Evolutionary conservation across 2,329 filamentous ascomycete species (phyloP).

Genomic region (Cercospora janseana): DNA sequence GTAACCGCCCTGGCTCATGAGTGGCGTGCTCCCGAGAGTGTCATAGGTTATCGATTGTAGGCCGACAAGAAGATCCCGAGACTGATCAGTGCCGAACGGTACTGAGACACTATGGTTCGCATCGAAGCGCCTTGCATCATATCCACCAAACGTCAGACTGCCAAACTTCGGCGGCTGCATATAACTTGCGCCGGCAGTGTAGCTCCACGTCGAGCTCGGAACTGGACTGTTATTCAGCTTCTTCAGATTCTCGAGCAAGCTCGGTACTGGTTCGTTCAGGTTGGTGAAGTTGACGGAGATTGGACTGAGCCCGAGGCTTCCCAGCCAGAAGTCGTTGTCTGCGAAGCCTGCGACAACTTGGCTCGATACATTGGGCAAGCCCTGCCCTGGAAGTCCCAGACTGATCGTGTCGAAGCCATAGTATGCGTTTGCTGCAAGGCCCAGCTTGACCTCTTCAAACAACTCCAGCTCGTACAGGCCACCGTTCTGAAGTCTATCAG

Average conservation of each 20-base stretch:
- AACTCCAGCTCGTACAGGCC: constrained; percentile 31
- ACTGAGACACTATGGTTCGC: too few species aligned
- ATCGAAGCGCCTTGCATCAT: constrained; percentile 42
- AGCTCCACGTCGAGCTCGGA: constrained; percentile 27
- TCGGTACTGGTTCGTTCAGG: constrained; percentile 22
- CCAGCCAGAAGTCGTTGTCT: constrained; percentile 37
- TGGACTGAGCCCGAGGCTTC: constrained; percentile 35
- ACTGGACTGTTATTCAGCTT: constrained; percentile 5
- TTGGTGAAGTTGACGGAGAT: constrained; percentile 26
- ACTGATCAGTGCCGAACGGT: constrained; percentile 32
- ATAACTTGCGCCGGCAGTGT: constrained; percentile 35
- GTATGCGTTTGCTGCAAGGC: constrained; percentile 31
- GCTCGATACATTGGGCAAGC: constrained; percentile 27
- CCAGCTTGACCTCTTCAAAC: constrained; percentile 27
- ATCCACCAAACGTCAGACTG: constrained; percentile 43
- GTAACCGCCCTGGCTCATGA: constrained; percentile 21
- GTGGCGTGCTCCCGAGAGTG: constrained; percentile 27
- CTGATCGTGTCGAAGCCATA: constrained; percentile 41
- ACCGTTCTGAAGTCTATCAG: constrained; percentile 37
- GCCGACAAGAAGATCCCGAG: constrained; percentile 28
- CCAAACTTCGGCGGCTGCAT: constrained; percentile 26
- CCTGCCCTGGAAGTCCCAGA: constrained; percentile 25
- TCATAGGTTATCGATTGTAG: constrained; percentile 30
- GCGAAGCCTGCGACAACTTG: constrained; percentile 33
- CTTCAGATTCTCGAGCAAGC: constrained; percentile 23